A percentile compares a stretch with the other conserved stretches of the same genome.
Evolutionary conservation across 371 early-diverging fungal species (phyloP).

Genomic region (Circinella minor): DNA sequence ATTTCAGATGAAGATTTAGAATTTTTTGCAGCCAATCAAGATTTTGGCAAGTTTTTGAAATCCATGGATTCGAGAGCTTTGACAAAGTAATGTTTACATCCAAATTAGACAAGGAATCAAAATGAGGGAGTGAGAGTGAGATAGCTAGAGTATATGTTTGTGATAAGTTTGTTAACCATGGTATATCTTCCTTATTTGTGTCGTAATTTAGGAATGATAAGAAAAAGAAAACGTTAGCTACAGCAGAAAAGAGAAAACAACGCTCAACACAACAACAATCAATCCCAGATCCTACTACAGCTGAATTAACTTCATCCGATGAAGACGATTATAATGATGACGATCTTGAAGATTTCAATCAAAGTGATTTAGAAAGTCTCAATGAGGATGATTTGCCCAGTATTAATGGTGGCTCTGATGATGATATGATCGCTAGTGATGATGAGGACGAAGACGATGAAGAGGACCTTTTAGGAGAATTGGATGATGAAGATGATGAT

Average conservation of each 20-base stretch:
- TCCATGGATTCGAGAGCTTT: slow-evolving; percentile 40
- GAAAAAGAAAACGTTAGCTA: slow-evolving; percentile 14
- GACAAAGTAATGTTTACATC: slow-evolving; percentile 31
- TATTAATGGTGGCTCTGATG: slow-evolving; percentile 20
- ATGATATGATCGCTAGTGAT: slow-evolving; percentile 18
- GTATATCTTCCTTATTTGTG: neutral
- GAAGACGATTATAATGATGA: slow-evolving; percentile 47
- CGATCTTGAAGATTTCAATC: slow-evolving; percentile 22
- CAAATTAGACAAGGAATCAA: neutral
- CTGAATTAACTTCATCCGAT: slow-evolving; percentile 41
- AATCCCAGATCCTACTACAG: slow-evolving; percentile 24
- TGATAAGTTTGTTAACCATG: neutral
- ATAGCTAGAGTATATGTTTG: neutral
- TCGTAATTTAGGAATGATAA: slow-evolving; percentile 11
- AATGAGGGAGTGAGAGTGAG: neutral
- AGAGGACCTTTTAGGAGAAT: neutral
- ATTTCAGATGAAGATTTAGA: slow-evolving; percentile 72
- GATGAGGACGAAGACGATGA: slow-evolving; percentile 6
- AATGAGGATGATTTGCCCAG: neutral
- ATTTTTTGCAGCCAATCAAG: slow-evolving; percentile 43
- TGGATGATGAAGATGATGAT: slow-evolving; percentile 32
- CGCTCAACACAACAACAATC: neutral
- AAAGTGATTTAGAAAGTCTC: neutral
- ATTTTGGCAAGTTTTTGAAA: slow-evolving; percentile 31
- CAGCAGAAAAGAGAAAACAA: slow-evolving; percentile 15